phyloP scores from a whole-genome alignment of 495 filamentous ascomycete species.

The Neurospora tetraspora region DNA sequence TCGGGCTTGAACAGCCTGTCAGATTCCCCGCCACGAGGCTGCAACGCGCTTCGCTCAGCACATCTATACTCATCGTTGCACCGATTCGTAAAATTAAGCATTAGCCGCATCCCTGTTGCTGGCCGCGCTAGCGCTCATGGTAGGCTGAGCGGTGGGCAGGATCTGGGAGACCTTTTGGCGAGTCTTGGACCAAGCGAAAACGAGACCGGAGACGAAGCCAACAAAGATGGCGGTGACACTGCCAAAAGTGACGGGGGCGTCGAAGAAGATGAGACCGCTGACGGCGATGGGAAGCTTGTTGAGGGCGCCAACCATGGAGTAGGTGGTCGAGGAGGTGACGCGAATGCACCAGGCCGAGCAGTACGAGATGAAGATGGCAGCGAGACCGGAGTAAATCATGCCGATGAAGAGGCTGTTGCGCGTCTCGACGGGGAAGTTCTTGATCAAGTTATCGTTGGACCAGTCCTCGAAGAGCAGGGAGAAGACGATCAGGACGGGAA shows the following conservation, averaged over 20 bases:
- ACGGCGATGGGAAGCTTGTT: conserved; percentile 96
- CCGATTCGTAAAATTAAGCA: conserved; percentile 19
- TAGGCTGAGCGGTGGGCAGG: conserved; percentile 57
- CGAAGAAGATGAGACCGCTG: conserved; percentile 87
- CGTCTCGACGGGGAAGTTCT: conserved; percentile 74
- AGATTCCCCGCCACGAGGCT: background rate
- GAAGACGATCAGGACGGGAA: conserved; percentile 77
- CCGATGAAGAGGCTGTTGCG: conserved; percentile 69
- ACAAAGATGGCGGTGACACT: conserved; percentile 81
- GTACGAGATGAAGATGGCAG: conserved; percentile 96
- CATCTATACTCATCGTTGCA: background rate
- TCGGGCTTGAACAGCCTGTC: background rate
- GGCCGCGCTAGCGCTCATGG: conserved; percentile 83
- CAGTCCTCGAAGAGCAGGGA: conserved; percentile 86
- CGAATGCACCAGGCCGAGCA: conserved; percentile 97
- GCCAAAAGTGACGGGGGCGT: conserved; percentile 85
- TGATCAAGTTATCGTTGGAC: conserved; percentile 71
- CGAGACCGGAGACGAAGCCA: conserved; percentile 84
- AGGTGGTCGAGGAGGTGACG: conserved; percentile 90
- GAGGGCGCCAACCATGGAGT: conserved; percentile 94
- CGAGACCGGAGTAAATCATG: conserved; percentile 91
- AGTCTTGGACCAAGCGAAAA: conserved; percentile 87
- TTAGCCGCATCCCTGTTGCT: conserved; percentile 73
- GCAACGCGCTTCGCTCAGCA: background rate
- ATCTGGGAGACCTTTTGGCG: conserved; percentile 57